phyloP scores from a whole-genome alignment of 1,284 basidiomycete species.

The Hemileia vastatrix region DNA sequence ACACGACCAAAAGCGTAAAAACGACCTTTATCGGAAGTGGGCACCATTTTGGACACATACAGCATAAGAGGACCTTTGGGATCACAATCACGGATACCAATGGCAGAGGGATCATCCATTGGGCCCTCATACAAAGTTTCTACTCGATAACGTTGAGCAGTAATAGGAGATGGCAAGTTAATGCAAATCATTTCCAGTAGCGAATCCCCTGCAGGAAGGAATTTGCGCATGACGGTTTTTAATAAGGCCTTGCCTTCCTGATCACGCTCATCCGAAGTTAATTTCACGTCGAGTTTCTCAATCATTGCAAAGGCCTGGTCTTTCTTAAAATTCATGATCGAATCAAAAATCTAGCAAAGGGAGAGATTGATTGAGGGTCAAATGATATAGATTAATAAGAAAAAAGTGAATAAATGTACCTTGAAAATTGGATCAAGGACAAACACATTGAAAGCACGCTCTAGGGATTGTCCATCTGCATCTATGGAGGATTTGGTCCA shows the following conservation, averaged over 20 bases:
- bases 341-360: constrained; percentile 65
- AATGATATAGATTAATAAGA: background rate
- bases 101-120: constrained; percentile 98
- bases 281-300: constrained; percentile 93
- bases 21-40: constrained; percentile 98
- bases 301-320: constrained; percentile 73
- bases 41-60: constrained; percentile 99
- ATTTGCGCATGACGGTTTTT: constrained; percentile 99
- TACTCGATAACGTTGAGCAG: constrained; percentile 96
- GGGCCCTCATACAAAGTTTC: constrained; percentile 99
- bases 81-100: constrained; percentile 97
- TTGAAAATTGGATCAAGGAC: constrained; percentile 99
- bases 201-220: constrained; percentile 97
- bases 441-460: constrained; percentile 78
- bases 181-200: constrained; percentile 99
- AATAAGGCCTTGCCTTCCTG: constrained; percentile 93
- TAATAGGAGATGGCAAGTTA: constrained; percentile 81
- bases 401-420: background rate
- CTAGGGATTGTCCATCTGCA: constrained; percentile 76
- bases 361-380: background rate
- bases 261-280: constrained; percentile 81
- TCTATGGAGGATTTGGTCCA: constrained; percentile 75
- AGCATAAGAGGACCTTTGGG: constrained; percentile 92
- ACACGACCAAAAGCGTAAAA: constrained; percentile 99
- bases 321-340: constrained; percentile 99